phyloP scores from a whole-genome alignment of 2,329 filamentous ascomycete genomes.

The Colletotrichum lupini region DNA sequence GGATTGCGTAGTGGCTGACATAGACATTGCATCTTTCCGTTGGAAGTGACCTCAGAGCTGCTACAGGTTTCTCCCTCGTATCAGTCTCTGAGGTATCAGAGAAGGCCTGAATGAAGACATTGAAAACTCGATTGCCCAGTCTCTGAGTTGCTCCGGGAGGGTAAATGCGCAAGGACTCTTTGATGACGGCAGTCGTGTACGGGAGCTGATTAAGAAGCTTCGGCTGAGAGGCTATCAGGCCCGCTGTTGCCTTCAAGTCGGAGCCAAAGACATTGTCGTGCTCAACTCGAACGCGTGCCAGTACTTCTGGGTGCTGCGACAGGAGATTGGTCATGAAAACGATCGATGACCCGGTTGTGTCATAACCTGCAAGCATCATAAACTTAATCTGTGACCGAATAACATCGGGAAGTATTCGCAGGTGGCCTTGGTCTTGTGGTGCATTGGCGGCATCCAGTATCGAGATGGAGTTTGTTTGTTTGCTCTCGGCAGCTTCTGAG shows the following conservation, averaged over 20 bases:
- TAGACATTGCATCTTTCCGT: constrained; percentile 48
- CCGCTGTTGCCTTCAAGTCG: constrained; percentile 39
- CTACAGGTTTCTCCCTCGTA: background rate
- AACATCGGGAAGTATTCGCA: background rate
- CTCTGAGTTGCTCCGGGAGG: constrained; percentile 47
- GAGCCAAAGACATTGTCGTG: constrained; percentile 56
- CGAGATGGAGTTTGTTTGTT: background rate
- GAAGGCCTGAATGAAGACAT: background rate
- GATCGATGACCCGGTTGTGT: constrained; percentile 45
- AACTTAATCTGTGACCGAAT: constrained; percentile 42
- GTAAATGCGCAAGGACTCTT: constrained; percentile 49
- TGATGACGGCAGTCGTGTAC: constrained; percentile 57
- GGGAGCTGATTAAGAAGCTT: constrained; percentile 61
- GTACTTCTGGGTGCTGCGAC: constrained; percentile 37
- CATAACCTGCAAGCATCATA: constrained; percentile 47
- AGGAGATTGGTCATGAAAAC: constrained; percentile 38
- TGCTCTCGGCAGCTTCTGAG: background rate
- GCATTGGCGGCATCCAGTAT: background rate
- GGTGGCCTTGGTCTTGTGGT: background rate
- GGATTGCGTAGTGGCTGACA: constrained; percentile 42
- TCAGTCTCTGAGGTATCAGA: background rate
- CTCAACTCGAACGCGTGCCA: constrained; percentile 43
- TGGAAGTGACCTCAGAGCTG: constrained; percentile 39
- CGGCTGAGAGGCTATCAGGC: constrained; percentile 45
- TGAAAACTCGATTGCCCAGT: background rate